Conservation (phyloP, 2,329 filamentous ascomycete genomes). For the Colletotrichum sojae region DNA sequence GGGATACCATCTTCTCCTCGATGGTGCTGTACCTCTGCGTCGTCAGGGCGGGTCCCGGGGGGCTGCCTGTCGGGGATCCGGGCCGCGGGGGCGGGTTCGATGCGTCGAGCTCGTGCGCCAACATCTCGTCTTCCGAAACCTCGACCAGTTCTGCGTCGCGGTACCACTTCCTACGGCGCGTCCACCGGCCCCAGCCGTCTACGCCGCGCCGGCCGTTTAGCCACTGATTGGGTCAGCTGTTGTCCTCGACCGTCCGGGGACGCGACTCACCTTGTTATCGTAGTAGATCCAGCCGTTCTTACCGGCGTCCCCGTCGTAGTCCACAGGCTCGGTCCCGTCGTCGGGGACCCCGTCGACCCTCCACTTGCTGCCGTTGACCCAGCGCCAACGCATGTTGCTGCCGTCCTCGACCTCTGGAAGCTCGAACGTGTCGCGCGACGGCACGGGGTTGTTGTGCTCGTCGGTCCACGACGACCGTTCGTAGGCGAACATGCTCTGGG, state of each 20-base stretch:
- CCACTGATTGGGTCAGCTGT: conserved; percentile 71
- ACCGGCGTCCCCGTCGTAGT: conserved; percentile 72
- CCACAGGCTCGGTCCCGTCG: conserved; percentile 59
- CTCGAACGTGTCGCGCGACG: conserved; percentile 79
- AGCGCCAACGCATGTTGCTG: conserved; percentile 74
- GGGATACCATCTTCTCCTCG: conserved; percentile 55
- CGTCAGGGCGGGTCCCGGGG: conserved; percentile 33
- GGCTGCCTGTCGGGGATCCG: conserved; percentile 29
- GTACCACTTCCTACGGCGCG: conserved; percentile 93
- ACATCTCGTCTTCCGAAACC: conserved; percentile 56
- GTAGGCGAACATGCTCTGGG: conserved; percentile 89
- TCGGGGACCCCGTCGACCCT: conserved; percentile 82
- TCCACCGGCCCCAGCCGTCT: conserved; percentile 96
- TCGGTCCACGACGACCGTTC: conserved; percentile 95
- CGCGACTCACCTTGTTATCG: conserved; percentile 84
- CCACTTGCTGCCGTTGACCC: conserved; percentile 91
- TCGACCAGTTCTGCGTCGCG: conserved; percentile 97
- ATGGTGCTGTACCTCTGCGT: conserved; percentile 53
- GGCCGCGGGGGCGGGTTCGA: conserved; percentile 22
- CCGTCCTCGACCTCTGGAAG: conserved; percentile 74
- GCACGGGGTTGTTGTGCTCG: conserved; percentile 88
- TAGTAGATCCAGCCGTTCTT: conserved; percentile 95
- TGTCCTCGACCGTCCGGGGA: no score
- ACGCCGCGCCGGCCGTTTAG: conserved; percentile 85
- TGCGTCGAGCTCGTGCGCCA: conserved; percentile 38